Percentiles rank a stretch among this genome's conserved stretches.
These are phyloP conservation scores for Hypoxylon sp. DNA, from an alignment of 2,329 filamentous ascomycete species.

Conservation along the genomic window DNA sequence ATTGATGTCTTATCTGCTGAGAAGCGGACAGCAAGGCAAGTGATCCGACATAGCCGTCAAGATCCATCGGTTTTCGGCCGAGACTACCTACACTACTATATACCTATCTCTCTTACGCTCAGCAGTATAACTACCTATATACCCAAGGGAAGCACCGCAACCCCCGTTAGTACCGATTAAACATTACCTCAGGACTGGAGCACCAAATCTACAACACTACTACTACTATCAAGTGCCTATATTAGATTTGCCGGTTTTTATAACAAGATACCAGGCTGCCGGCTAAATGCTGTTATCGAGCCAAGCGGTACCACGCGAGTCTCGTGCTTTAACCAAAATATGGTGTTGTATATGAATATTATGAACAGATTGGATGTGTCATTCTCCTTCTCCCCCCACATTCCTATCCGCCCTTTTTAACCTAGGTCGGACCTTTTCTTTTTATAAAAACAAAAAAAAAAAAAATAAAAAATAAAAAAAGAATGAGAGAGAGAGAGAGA, in stretches of 20 bases:
- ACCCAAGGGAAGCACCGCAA: not conserved
- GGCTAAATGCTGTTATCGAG: conserved; percentile 37
- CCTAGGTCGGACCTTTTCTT: no score
- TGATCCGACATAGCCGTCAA: conserved; percentile 3
- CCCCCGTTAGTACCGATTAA: conserved; percentile 1
- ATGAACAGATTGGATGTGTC: not conserved
- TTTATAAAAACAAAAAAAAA: no score
- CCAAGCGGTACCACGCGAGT: conserved; percentile 28
- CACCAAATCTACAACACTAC: conserved; percentile 3
- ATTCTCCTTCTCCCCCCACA: not conserved
- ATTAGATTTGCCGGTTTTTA: conserved; percentile 27
- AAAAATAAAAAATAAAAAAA: no score
- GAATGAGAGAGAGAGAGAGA: no score
- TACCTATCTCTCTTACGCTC: not conserved
- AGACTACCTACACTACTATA: conserved; percentile 7
- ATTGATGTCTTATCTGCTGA: not conserved
- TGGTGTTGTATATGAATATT: not conserved
- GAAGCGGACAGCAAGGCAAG: not conserved
- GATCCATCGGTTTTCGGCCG: not conserved
- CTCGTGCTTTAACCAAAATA: conserved; percentile 18
- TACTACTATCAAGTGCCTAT: not conserved
- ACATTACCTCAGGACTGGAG: conserved; percentile 2
- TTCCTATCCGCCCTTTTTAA: not conserved
- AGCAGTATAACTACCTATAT: not conserved
- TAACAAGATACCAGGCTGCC: conserved; percentile 8